phyloP scores from a whole-genome alignment of 352 stramenopile species.

The Phytophthora tentaculata region DNA sequence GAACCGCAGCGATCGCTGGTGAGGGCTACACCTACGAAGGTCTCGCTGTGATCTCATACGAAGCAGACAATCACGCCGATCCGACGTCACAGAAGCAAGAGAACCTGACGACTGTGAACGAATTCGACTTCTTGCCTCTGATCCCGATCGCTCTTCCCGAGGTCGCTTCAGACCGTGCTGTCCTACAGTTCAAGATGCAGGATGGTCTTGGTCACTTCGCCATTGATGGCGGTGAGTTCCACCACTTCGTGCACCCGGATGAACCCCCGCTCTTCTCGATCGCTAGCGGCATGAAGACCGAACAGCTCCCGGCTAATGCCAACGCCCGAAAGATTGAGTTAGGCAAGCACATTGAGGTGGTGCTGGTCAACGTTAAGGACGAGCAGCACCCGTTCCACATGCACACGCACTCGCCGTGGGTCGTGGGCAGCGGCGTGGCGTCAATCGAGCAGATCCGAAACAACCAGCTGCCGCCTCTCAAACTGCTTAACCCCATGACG shows the following conservation, averaged over 20 bases:
- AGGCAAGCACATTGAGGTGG: conserved; percentile 40
- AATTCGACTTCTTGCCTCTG: conserved; percentile 32
- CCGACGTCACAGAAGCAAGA: conserved; percentile 19
- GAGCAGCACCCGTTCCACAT: conserved; percentile 52
- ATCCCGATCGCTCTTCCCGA: conserved; percentile 18
- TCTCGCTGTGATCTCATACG: conserved; percentile 29
- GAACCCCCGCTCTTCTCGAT: conserved; percentile 36
- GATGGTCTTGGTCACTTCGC: conserved; percentile 25
- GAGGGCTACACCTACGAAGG: conserved; percentile 38
- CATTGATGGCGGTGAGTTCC: conserved; percentile 33
- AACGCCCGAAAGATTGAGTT: conserved; percentile 30
- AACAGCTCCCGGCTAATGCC: conserved; percentile 20
- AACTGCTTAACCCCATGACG: conserved; percentile 34
- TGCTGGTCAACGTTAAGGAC: conserved; percentile 40
- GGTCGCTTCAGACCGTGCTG: conserved; percentile 18
- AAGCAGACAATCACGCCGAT: not conserved
- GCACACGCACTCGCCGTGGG: conserved; percentile 43
- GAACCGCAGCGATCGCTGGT: conserved; percentile 15
- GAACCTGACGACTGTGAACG: conserved; percentile 20
- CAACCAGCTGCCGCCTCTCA: conserved; percentile 30
- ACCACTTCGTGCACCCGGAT: conserved; percentile 24
- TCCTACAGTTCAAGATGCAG: conserved; percentile 35
- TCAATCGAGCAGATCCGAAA: conserved; percentile 28
- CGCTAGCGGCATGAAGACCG: conserved; percentile 26
- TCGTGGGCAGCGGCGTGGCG: conserved; percentile 33